Percentiles rank a stretch among this genome's conserved stretches.
phyloP scores from a whole-genome alignment of 139 green algal species.

The Mesostigma viride region DNA sequence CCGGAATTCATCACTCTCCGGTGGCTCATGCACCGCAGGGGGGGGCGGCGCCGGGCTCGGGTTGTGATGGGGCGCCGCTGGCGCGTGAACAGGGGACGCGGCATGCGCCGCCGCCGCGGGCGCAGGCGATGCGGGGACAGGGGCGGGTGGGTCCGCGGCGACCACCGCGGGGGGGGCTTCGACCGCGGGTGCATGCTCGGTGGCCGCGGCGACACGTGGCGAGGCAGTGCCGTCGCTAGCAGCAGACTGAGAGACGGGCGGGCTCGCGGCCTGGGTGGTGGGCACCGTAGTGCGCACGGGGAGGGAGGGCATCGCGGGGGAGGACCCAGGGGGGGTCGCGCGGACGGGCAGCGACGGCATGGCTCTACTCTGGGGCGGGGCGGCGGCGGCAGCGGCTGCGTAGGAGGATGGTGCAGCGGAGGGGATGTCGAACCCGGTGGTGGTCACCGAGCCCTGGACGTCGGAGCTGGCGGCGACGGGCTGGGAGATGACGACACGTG shows the following conservation, averaged over 20 bases:
- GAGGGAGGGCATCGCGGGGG: not conserved
- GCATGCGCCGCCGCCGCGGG: not conserved
- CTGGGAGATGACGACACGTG: too few species aligned
- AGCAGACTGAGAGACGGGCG: too few species aligned
- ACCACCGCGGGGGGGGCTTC: not conserved
- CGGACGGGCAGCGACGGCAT: not conserved
- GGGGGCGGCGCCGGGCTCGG: not conserved
- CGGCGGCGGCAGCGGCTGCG: not conserved
- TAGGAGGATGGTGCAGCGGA: too few species aligned
- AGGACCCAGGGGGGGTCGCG: not conserved
- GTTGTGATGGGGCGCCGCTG: not conserved
- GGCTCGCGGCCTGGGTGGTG: too few species aligned
- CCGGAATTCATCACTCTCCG: not conserved
- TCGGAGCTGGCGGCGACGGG: too few species aligned
- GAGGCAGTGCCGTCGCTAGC: not conserved
- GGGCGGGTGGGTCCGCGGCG: too few species aligned
- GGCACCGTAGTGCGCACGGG: not conserved
- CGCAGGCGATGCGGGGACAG: not conserved
- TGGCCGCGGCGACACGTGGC: not conserved
- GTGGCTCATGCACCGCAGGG: not conserved
- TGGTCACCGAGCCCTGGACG: too few species aligned
- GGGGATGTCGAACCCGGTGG: too few species aligned
- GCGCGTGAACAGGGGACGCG: not conserved
- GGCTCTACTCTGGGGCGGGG: not conserved
- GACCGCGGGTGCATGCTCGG: not conserved